Base-by-base conservation (phyloP, 2,329 filamentous ascomycete genomes). In the Colletotrichum horii region DNA sequence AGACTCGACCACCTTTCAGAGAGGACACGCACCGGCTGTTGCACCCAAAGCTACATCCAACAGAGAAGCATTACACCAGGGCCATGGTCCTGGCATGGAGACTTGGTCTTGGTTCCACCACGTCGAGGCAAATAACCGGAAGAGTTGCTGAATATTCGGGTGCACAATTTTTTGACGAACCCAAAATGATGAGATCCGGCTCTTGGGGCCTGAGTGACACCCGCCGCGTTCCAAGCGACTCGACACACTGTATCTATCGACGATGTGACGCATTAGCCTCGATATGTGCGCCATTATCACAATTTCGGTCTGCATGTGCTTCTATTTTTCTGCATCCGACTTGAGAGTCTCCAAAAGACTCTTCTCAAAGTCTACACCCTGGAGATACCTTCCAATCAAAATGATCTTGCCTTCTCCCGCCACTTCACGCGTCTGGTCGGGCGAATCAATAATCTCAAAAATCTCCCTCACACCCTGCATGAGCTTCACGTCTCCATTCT, bases 381-480 rank as follows among this genome's bases (percentile, higher is more conserved):
- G 85, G 70, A 94, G 80, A 58, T 89, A 85, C 74, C 90, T 87
- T 60, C 92, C 92, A 82, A 94, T 94, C 61, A 94, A 80, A 12
- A 94, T 90, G 65, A 94, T 85, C 82, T 94, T 94, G 26, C 92
- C 90, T 48, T 83, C 78, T 30, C 73, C 71, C 58, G 77, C 80
- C 3, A 82, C 81, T 12, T 80, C 78, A 12, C 79, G 77, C 19
- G 75, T 75, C 61, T 81, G 83, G 12, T 83, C 79, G 6, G 86
- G 84, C 9, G 85, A 87, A 78, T 98, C 95, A 28, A 95, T 91
- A 28, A 98, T 94, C 80, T 99, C 97, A 83, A 98, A 99, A 19
- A 98, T 91, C 80, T 98, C 96, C 69, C 96, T 88, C 1, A 99
- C 97, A 3, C 96, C 97, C 83, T 99, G 97, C 9, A 98, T 89